Evolutionary conservation across 192 early-diverging fungal species (phyloP), one percentile per base, ranked within the genome.

Genomic region (Neocallimastix lanati): DNA sequence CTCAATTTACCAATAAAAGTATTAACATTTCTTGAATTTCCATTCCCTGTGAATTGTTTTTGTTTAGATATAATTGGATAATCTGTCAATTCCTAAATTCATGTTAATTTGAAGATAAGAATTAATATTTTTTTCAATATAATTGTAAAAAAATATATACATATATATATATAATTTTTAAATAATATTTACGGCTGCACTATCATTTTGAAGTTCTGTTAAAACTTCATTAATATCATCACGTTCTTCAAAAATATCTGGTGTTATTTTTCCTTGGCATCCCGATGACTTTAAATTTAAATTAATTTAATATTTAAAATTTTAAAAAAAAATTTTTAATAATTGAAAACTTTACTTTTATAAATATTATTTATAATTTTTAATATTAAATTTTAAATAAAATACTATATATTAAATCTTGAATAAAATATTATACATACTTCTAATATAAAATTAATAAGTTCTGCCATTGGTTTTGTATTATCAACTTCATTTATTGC

Each of bases 31-130:
- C 77, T 87, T 90, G 16, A 89, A 82, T 29, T 27, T 37, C 37
- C 80, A 18, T 18, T 82, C 80, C 21, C 77, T 38, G 28, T 77
- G 77, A 29, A 28, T n/a, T 77, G 78, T 12, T 78, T 33, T 80
- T 82, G 77, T 76, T 92, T 92, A 3, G 92, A 92, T 29, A 92
- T 86, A 78, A 98, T 86, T 29, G 95, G 91, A 81, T 96, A 96
- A 29, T 95, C 93, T 40, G 82, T 82, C 38, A 82, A 84, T 67
- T 79, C 83, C 82, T 87, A 0, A 78, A 11, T 35, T 77, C 25
- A 77, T 76, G n/a, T 15, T 9, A 50, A 36, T 50, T n/a, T 40
- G 4, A 76, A 76, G 13, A 80, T 81, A 18, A 77, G 77, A 77
- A 82, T 84, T 28, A 87, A 81, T 21, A 83, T 82, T 0, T 83